A percentile compares a stretch with the other conserved stretches of the same genome.
Conservation (phyloP, 139 green algal genomes). For the Auxenochlorella protothecoides region DNA sequence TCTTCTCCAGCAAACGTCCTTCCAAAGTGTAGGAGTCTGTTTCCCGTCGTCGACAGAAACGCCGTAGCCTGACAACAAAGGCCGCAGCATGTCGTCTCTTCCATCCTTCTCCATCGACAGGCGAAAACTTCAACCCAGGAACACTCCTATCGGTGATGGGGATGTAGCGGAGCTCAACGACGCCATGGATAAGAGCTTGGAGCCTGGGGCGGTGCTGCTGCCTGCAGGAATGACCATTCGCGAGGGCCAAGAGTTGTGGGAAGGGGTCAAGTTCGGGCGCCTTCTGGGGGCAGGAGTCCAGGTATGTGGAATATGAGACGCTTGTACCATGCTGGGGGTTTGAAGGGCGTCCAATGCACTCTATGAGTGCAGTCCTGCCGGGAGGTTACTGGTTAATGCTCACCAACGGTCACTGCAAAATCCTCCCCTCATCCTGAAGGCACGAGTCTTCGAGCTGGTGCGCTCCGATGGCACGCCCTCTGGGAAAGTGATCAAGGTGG, state of each 20-base stretch:
- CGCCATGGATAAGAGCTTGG: too few relatives aligned
- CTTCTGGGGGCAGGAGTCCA: constrained; percentile 15
- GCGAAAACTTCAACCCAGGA: too few relatives aligned
- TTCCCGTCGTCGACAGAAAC: too few relatives aligned
- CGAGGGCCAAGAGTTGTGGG: constrained; percentile 6
- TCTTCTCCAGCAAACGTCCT: too few relatives aligned
- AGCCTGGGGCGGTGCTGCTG: constrained; percentile 9
- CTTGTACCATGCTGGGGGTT: neutral
- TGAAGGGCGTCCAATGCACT: neutral
- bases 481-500: constrained; percentile 25
- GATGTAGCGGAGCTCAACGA: too few relatives aligned
- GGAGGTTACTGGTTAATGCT: neutral
- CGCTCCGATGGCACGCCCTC: constrained; percentile 11
- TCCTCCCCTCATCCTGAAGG: neutral
- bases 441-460: constrained; percentile 13
- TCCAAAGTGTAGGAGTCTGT: too few relatives aligned
- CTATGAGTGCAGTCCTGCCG: neutral
- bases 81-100: too few relatives aligned
- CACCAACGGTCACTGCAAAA: neutral
- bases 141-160: too few relatives aligned
- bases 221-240: neutral
- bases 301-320: neutral
- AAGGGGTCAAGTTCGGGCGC: constrained; percentile 9
- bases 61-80: too few relatives aligned
- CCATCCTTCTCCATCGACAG: too few relatives aligned